These are phyloP conservation scores for Metschnikowia continentalis DNA, from an alignment of 805 yeast genomes.

Conservation along the genomic window DNA sequence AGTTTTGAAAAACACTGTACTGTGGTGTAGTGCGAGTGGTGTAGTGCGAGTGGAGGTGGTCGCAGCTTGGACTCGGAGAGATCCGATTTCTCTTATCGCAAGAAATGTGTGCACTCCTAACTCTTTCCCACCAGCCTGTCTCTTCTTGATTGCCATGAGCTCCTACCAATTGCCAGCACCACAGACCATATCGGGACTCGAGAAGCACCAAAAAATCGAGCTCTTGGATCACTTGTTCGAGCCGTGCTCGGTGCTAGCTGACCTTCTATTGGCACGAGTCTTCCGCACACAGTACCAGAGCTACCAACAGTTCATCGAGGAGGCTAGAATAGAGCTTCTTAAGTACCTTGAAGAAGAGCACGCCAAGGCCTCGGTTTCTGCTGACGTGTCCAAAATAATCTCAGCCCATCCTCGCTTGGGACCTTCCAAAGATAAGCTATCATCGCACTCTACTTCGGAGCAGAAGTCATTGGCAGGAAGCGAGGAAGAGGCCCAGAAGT, in stretches of 20 bases:
- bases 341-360: conserved; percentile 26
- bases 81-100: conserved; percentile 1
- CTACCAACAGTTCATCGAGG: conserved; percentile 42
- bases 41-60: too few relatives aligned
- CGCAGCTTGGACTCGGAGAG: not conserved
- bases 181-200: conserved; percentile 10
- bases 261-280: conserved; percentile 28
- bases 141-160: not conserved
- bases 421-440: conserved; percentile 49
- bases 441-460: conserved; percentile 64
- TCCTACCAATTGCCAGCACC: conserved; percentile 11
- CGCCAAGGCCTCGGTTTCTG: conserved; percentile 18
- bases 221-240: conserved; percentile 60
- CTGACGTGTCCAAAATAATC: conserved; percentile 51
- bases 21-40: too few relatives aligned
- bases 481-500: conserved; percentile 45
- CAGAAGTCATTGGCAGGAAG: conserved; percentile 58
- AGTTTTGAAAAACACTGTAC: too few relatives aligned
- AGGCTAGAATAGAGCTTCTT: conserved; percentile 36
- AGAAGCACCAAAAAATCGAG: conserved; percentile 26
- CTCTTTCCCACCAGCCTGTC: not conserved
- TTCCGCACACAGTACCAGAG: conserved; percentile 17
- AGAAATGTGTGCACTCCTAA: not conserved
- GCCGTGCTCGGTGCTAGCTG: conserved; percentile 49
- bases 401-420: conserved; percentile 92